Conservation (phyloP, 257 asterid species). For the Fraxinus quadrangulata region DNA sequence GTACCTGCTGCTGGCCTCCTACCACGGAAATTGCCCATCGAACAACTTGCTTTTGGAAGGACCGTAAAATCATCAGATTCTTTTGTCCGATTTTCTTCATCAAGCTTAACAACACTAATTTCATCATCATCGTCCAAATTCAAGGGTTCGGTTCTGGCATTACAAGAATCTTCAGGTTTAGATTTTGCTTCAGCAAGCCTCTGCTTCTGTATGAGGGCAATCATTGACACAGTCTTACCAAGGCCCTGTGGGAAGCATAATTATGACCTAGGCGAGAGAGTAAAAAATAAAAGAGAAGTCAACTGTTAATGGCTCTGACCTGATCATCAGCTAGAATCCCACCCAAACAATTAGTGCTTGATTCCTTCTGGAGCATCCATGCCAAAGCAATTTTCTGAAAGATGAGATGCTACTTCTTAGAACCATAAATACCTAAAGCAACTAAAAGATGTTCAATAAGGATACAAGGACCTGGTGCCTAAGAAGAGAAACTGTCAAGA, state of each 20-base stretch:
- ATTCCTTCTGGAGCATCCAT: slow-evolving; percentile 93
- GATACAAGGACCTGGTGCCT: slow-evolving; percentile 85
- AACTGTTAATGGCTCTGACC: slow-evolving; percentile 43
- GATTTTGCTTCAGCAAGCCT: slow-evolving; percentile 49
- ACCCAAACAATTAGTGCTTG: slow-evolving; percentile 78
- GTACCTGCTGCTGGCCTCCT: slow-evolving; percentile 92
- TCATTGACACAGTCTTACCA: slow-evolving; percentile 94
- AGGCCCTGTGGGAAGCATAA: slow-evolving; percentile 66
- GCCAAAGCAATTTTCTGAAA: slow-evolving; percentile 89
- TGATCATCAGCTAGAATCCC: slow-evolving; percentile 99
- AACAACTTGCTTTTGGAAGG: slow-evolving; percentile 53
- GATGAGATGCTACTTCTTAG: slow-evolving; percentile 31
- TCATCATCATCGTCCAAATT: slow-evolving; percentile 89
- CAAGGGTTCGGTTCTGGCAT: slow-evolving; percentile 61
- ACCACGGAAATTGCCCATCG: slow-evolving; percentile 50
- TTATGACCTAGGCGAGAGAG: background rate
- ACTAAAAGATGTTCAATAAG: slow-evolving; percentile 28
- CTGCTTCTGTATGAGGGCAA: slow-evolving; percentile 87
- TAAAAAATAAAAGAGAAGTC: slow-evolving; percentile 22
- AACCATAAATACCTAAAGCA: slow-evolving; percentile 25
- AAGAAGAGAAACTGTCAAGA: slow-evolving; percentile 86
- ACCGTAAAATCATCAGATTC: slow-evolving; percentile 53
- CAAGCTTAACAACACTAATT: slow-evolving; percentile 43
- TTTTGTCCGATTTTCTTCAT: slow-evolving; percentile 39
- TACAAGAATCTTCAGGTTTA: slow-evolving; percentile 46